Evolutionary conservation across 1,139 yeast species (phyloP), one percentile per base, ranked within the genome.

Genomic region (Blastobotrys illinoisensis): DNA sequence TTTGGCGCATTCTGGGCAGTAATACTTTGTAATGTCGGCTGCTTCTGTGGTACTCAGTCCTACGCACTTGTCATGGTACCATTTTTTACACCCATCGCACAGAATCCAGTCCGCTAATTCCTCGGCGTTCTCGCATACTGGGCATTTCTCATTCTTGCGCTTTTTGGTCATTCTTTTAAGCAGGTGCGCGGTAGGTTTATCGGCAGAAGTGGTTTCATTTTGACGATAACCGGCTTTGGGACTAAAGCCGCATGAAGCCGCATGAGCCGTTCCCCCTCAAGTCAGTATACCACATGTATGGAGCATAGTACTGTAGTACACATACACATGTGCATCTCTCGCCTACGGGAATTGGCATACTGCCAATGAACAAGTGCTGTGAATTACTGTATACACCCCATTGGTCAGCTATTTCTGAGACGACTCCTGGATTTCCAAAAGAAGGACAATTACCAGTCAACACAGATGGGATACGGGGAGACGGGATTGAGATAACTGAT

Each of bases 21-120:
- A 88, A 66, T 74, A 86, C 44, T 73, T 67, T 20, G 74, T 71
- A n/a, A 84, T 71, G 18, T 68, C 66, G 11, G 70, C 66, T 1
- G 80, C 70, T 11, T 76, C 76, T 1, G 67, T 62, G 1, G 66
- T 59, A 0, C 76, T 61, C 23, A 83, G 60, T 0, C 68, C 62
- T 2, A 82, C 64, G 66, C 95, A 86, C 5, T 62, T 64, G 13
- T 72, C 65, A 64, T 86, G 95, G 65, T 67, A 83, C 93, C 93
- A 85, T 54, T 71, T 74, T 13, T 71, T 62, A 65, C 95, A 86
- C 2, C 67, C 64, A 43, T 80, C 84, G 64, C 95, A 86, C 55
- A 77, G 81, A 11, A 86, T 71, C 93, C 91, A 85, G 46, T 54
- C 54, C n/a, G 32, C 18, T 20, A 21, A 44, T 26, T 26, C 32